A percentile compares a stretch with the other conserved stretches of the same genome.
These are phyloP conservation scores for Rhizophora mangle DNA, from an alignment of 345 rosid genomes.

Conservation along the genomic window DNA sequence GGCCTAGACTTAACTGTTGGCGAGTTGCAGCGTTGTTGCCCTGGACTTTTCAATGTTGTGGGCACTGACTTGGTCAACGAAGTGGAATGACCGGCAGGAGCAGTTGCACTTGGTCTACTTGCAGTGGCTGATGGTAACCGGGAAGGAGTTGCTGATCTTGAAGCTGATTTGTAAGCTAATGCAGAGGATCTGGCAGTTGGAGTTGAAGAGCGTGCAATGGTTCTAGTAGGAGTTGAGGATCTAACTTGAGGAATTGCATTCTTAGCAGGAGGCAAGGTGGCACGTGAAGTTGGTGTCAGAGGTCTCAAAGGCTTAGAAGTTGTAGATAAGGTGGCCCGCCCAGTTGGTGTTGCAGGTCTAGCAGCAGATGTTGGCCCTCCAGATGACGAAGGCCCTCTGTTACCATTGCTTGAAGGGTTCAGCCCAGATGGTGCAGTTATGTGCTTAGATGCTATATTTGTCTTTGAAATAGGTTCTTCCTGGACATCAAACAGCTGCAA, in stretches of 20 bases:
- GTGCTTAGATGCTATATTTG: constrained; percentile 13
- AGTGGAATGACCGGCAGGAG: constrained; percentile 41
- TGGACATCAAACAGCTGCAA: constrained; percentile 27
- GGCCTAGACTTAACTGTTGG: constrained; percentile 28
- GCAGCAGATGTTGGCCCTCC: constrained; percentile 12
- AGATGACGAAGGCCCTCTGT: constrained; percentile 21
- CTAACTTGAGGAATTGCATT: constrained; percentile 36
- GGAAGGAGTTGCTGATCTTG: constrained; percentile 28
- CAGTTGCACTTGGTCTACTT: constrained; percentile 18
- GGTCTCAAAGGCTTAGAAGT: constrained; percentile 19
- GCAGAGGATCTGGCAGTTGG: constrained; percentile 44
- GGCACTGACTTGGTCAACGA: constrained; percentile 42
- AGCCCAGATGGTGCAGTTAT: neutral
- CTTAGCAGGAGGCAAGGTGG: constrained; percentile 36
- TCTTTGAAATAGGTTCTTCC: constrained; percentile 23
- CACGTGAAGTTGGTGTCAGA: constrained; percentile 22
- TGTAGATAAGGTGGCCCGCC: constrained; percentile 19
- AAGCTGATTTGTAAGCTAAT: constrained; percentile 34
- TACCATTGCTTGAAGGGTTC: constrained; percentile 14
- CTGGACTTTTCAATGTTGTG: constrained; percentile 18
- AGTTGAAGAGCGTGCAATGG: constrained; percentile 42
- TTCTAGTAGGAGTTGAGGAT: constrained; percentile 52
- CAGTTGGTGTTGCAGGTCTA: constrained; percentile 30
- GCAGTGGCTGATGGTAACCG: constrained; percentile 15
- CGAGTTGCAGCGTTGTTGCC: constrained; percentile 24